A percentile compares a stretch with the other conserved stretches of the same genome.
These are phyloP conservation scores for Aspergillus luchuensis DNA, from an alignment of 2,329 filamentous ascomycete species.

Conservation along the genomic window DNA sequence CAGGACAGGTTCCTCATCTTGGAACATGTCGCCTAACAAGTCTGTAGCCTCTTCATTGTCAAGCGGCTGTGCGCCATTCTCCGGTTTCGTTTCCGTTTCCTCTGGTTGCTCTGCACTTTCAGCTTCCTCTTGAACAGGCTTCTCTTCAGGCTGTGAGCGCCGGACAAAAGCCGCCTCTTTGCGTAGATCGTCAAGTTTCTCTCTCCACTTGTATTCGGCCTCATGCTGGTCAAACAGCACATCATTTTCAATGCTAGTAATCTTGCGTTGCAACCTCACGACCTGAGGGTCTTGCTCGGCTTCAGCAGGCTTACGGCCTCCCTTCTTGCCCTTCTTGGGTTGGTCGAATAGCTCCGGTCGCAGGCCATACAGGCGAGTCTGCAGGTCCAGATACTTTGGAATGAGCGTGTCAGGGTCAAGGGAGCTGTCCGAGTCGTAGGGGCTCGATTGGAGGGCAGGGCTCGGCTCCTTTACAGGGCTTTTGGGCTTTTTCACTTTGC, in stretches of 20 bases:
- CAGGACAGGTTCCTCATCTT: conserved; percentile 44
- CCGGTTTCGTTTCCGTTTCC: conserved; percentile 23
- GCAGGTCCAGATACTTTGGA: conserved; percentile 75
- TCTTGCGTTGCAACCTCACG: conserved; percentile 69
- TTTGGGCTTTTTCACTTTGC: conserved; percentile 30
- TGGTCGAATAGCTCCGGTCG: conserved; percentile 56
- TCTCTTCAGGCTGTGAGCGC: conserved; percentile 27
- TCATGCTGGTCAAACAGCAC: conserved; percentile 70
- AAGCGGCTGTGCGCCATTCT: conserved; percentile 18
- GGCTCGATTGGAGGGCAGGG: conserved; percentile 24
- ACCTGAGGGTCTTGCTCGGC: conserved; percentile 49
- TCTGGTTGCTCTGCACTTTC: conserved; percentile 51
- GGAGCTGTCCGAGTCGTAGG: conserved; percentile 60
- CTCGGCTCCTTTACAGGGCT: conserved; percentile 27
- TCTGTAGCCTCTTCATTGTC: conserved; percentile 45
- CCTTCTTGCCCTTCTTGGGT: conserved; percentile 45
- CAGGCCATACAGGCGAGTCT: conserved; percentile 65
- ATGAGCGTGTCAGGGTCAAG: conserved; percentile 75
- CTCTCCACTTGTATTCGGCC: conserved; percentile 68
- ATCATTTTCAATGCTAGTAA: conserved; percentile 76
- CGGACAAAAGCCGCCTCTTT: conserved; percentile 54
- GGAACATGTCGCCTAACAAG: conserved; percentile 61
- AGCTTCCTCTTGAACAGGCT: conserved; percentile 49
- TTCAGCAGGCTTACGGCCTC: conserved; percentile 27
- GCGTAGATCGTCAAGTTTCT: conserved; percentile 61